A percentile compares a stretch with the other conserved stretches of the same genome.
These are phyloP conservation scores for Amphibolis antarctica DNA, from an alignment of 106 monocot species.

Conservation along the genomic window DNA sequence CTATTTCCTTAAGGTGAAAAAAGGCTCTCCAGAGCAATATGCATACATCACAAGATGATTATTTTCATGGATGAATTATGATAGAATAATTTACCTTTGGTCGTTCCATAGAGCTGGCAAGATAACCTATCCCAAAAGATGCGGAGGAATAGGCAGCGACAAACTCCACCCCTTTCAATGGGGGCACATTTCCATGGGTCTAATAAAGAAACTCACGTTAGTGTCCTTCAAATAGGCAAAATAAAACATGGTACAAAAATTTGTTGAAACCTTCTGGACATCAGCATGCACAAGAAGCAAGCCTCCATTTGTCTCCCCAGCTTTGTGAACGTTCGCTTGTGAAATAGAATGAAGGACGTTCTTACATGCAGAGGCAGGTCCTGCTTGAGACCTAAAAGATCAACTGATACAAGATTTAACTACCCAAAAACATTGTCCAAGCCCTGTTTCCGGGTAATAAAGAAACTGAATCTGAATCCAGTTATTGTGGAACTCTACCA, in stretches of 20 bases:
- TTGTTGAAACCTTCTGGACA: slow-evolving; percentile 36
- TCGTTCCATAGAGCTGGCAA: slow-evolving; percentile 53
- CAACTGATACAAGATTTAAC: too few relatives aligned
- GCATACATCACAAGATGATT: too few relatives aligned
- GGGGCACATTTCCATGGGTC: slow-evolving; percentile 17
- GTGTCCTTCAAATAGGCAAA: background rate
- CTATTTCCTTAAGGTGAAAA: too few relatives aligned
- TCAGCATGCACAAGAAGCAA: slow-evolving; percentile 84
- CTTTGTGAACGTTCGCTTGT: slow-evolving; percentile 14
- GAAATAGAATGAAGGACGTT: slow-evolving; percentile 49
- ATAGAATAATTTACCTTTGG: slow-evolving; percentile 48
- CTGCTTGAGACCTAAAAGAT: slow-evolving; percentile 49
- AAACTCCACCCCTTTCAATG: slow-evolving; percentile 54
- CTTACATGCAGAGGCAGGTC: slow-evolving; percentile 54
- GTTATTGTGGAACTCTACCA: too few relatives aligned
- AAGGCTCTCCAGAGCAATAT: too few relatives aligned
- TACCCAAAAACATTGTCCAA: too few relatives aligned
- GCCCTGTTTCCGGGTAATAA: too few relatives aligned
- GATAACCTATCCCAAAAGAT: slow-evolving; percentile 82
- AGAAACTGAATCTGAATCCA: too few relatives aligned
- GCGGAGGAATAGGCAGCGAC: slow-evolving; percentile 80
- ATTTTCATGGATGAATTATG: too few relatives aligned
- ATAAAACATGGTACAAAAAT: background rate
- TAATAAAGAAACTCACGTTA: slow-evolving; percentile 7
- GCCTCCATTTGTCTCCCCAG: slow-evolving; percentile 58